A percentile compares a stretch with the other conserved stretches of the same genome.
Evolutionary conservation across 257 asterid genomes (phyloP).

Genomic region (Lithospermum erythrorhizon): DNA sequence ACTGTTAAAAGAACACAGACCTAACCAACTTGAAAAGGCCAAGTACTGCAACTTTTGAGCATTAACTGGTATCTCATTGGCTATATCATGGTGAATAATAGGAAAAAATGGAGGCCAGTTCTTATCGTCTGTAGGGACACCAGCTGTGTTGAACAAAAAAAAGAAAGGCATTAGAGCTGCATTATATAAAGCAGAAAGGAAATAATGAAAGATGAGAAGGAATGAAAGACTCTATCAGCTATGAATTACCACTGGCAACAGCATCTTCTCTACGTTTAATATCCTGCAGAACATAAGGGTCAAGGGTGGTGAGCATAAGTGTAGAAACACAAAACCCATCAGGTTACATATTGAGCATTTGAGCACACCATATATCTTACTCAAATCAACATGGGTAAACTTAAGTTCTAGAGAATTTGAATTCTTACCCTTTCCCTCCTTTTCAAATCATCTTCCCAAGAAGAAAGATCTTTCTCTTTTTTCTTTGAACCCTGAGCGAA

Average conservation of each 20-base stretch:
- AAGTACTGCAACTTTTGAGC: conserved; percentile 63
- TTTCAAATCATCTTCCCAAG: conserved; percentile 81
- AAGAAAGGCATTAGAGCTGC: conserved; percentile 9
- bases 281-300: conserved; percentile 33
- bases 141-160: conserved; percentile 31
- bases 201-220: not conserved
- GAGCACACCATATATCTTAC: not conserved
- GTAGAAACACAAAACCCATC: conserved; percentile 6
- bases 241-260: conserved; percentile 41
- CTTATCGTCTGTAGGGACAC: conserved; percentile 35
- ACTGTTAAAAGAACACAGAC: conserved; percentile 18
- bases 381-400: not conserved
- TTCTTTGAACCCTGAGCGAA: conserved; percentile 50
- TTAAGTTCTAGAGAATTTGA: not conserved
- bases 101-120: conserved; percentile 74
- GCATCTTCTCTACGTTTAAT: conserved; percentile 57
- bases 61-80: conserved; percentile 55
- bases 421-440: conserved; percentile 76
- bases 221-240: not conserved
- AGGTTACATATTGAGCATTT: no score
- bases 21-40: conserved; percentile 71
- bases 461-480: conserved; percentile 68
- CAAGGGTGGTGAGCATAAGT: conserved; percentile 8
- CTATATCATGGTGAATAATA: conserved; percentile 55
- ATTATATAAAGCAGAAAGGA: conserved; percentile 7